Conservation (phyloP, 2,329 filamentous ascomycete species). For the Fusarium euwallaceae region DNA sequence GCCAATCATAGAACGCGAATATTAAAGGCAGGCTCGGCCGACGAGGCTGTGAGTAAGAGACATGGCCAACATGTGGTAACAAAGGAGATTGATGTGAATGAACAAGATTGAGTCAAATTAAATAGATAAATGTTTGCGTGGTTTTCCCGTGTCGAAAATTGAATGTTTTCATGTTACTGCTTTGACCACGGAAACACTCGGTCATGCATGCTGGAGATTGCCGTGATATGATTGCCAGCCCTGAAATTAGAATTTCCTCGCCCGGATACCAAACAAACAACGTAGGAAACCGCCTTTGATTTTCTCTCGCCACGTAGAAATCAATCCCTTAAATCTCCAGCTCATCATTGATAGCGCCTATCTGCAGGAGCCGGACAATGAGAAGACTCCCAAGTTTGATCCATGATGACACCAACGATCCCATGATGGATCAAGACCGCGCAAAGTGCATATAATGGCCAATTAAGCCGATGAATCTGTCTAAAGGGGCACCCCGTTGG, state of each 20-base stretch:
- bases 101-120: too few relatives aligned
- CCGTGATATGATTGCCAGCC: background rate
- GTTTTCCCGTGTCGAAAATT: background rate
- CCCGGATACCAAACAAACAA: background rate
- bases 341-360: background rate
- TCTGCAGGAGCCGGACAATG: background rate
- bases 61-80: background rate
- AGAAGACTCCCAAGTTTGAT: constrained; percentile 8
- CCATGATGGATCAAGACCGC: constrained; percentile 31
- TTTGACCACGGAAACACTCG: background rate
- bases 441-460: constrained; percentile 10
- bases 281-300: constrained; percentile 28
- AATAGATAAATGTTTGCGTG: background rate
- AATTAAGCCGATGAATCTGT: background rate
- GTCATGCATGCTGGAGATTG: constrained; percentile 7
- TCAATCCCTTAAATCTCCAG: background rate
- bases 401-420: constrained; percentile 32
- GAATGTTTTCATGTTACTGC: background rate
- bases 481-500: constrained; percentile 28
- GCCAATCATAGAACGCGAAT: constrained; percentile 17
- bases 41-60: constrained; percentile 16
- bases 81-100: background rate
- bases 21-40: background rate
- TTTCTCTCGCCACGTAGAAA: constrained; percentile 16
- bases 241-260: constrained; percentile 2